Conservation (phyloP, 805 yeast species). For the Suhomyces sp. region DNA sequence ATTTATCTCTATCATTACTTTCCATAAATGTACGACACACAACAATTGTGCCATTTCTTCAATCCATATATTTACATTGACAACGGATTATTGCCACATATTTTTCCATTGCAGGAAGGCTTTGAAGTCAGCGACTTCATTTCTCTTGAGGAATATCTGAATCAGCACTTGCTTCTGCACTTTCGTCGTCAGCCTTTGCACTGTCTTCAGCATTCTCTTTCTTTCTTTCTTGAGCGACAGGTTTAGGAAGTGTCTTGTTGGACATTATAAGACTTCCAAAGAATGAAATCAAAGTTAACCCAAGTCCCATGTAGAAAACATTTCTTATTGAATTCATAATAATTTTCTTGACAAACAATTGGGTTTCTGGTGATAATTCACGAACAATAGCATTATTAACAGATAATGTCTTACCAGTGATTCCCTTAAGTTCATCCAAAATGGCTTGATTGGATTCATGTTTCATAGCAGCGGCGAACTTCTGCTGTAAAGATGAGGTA, state of each 20-base stretch:
- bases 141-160: too few relatives aligned
- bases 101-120: too few relatives aligned
- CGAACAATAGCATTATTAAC: constrained; percentile 15
- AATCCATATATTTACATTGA: too few relatives aligned
- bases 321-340: constrained; percentile 40
- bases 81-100: too few relatives aligned
- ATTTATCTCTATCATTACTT: too few relatives aligned
- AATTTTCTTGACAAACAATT: constrained; percentile 24
- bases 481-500: constrained; percentile 22
- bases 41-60: too few relatives aligned
- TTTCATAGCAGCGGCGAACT: constrained; percentile 7
- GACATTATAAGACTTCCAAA: constrained; percentile 37
- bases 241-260: constrained; percentile 40
- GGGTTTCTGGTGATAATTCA: constrained; percentile 22
- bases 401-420: constrained; percentile 15
- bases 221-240: neutral
- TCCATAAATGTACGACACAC: too few relatives aligned
- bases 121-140: too few relatives aligned
- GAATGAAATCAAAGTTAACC: constrained; percentile 30
- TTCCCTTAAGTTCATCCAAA: constrained; percentile 17
- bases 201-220: constrained; percentile 1
- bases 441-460: constrained; percentile 12
- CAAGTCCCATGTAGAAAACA: constrained; percentile 43
- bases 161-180: too few relatives aligned
- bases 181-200: too few relatives aligned